Percentiles rank a stretch among this genome's conserved stretches.
These are phyloP conservation scores for Carex kokanica DNA, from an alignment of 176 grass and related monocot species.

Conservation along the genomic window DNA sequence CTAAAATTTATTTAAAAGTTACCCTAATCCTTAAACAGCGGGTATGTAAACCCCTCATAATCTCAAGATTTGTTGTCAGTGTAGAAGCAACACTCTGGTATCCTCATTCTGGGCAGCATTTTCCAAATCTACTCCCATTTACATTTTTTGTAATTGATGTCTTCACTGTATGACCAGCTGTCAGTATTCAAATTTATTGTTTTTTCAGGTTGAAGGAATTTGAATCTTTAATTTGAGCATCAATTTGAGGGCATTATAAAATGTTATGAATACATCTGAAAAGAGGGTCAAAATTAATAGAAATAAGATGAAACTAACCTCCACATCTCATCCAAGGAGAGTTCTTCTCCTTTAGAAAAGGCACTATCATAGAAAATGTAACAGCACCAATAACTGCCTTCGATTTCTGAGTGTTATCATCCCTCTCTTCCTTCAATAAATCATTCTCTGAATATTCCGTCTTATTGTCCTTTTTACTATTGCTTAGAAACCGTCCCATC, in stretches of 20 bases:
- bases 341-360: slow-evolving; percentile 48
- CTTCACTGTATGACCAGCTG: background rate
- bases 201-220: background rate
- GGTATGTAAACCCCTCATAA: too few relatives aligned
- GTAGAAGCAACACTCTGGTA: too few relatives aligned
- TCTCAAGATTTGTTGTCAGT: too few relatives aligned
- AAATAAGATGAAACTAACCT: slow-evolving; percentile 49
- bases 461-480: slow-evolving; percentile 53
- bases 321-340: slow-evolving; percentile 47
- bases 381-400: slow-evolving; percentile 38
- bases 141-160: too few relatives aligned
- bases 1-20: too few relatives aligned
- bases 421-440: slow-evolving; percentile 18
- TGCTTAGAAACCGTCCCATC: slow-evolving; percentile 66
- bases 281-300: background rate
- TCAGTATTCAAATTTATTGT: background rate
- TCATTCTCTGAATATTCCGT: slow-evolving; percentile 37
- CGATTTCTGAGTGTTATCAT: slow-evolving; percentile 20
- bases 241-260: background rate
- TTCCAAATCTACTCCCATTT: too few relatives aligned
- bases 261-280: background rate
- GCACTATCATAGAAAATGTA: slow-evolving; percentile 73
- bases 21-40: too few relatives aligned
- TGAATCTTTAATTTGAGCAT: background rate
- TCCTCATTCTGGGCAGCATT: background rate